Conservation (phyloP, 2,329 filamentous ascomycete genomes). For the Alternaria sp. region DNA sequence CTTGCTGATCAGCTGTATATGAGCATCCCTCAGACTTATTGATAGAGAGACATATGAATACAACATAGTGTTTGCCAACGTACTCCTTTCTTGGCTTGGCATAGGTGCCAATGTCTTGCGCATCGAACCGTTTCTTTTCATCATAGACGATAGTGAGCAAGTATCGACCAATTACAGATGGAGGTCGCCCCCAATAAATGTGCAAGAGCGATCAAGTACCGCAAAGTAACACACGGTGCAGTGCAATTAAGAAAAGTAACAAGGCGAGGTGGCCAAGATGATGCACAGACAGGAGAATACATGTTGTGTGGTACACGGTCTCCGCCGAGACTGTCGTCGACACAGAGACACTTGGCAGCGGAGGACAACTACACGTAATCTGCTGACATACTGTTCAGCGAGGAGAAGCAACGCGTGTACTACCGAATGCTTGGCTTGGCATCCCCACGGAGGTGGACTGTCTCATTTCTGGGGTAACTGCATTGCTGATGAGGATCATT, state of each 20-base stretch:
- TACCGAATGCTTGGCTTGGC: slow-evolving; percentile 5
- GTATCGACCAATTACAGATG: not conserved
- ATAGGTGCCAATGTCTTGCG: not conserved
- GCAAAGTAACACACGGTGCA: not conserved
- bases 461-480: not conserved
- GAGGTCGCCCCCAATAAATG: not conserved
- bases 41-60: not conserved
- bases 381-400: slow-evolving; percentile 1
- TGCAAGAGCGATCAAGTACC: not conserved
- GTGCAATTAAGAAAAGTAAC: slow-evolving; percentile 3
- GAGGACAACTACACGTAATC: slow-evolving; percentile 3
- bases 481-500: not conserved
- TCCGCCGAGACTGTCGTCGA: slow-evolving; percentile 10
- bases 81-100: not conserved
- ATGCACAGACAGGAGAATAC: slow-evolving; percentile 3
- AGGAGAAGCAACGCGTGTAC: slow-evolving; percentile 6
- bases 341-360: slow-evolving; percentile 16
- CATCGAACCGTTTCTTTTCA: not conserved
- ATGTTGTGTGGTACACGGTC: slow-evolving; percentile 9
- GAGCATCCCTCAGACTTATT: not conserved
- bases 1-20: not conserved
- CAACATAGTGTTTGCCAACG: not conserved
- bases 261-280: slow-evolving; percentile 7
- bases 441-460: not conserved
- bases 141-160: not conserved